A percentile compares a stretch with the other conserved stretches of the same genome.
Evolutionary conservation across 108 stramenopile species (phyloP).

Genomic region (Cyclostephanos tholiformis): DNA sequence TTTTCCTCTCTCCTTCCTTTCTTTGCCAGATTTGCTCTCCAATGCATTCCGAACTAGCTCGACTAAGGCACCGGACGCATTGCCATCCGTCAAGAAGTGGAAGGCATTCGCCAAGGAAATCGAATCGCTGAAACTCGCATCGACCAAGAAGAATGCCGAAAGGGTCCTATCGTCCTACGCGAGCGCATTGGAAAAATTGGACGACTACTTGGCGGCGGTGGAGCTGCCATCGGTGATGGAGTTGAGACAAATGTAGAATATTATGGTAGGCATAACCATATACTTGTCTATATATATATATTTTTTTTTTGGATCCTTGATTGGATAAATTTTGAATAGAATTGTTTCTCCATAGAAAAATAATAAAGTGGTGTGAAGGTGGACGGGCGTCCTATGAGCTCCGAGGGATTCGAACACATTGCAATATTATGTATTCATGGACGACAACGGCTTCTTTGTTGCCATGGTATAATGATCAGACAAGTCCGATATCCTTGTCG

Average conservation of each 20-base stretch:
- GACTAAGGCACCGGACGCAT: slow-evolving; percentile 62
- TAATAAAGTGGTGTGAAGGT: no score
- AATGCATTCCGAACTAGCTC: slow-evolving; percentile 79
- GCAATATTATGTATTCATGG: no score
- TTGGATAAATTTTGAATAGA: no score
- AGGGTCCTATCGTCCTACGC: slow-evolving; percentile 55
- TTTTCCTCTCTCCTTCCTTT: slow-evolving; percentile 11
- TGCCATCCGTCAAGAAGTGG: slow-evolving; percentile 77
- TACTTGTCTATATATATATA: no score
- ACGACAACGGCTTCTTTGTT: no score
- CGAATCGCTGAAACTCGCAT: slow-evolving; percentile 55
- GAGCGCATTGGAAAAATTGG: slow-evolving; percentile 57
- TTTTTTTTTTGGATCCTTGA: background rate
- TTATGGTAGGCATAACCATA: background rate
- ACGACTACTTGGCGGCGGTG: slow-evolving; percentile 69
- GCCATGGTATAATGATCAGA: no score
- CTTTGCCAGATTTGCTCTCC: slow-evolving; percentile 51
- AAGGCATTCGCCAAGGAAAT: slow-evolving; percentile 77
- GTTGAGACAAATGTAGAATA: slow-evolving; percentile 9
- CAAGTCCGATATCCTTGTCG: no score
- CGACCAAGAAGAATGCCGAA: slow-evolving; percentile 66
- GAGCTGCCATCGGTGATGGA: slow-evolving; percentile 49
- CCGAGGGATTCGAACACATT: no score
- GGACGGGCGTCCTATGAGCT: no score
- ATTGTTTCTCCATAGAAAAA: no score